Evolutionary conservation across 768 basidiomycete species (phyloP).

Genomic region (Lentinula raphanica): DNA sequence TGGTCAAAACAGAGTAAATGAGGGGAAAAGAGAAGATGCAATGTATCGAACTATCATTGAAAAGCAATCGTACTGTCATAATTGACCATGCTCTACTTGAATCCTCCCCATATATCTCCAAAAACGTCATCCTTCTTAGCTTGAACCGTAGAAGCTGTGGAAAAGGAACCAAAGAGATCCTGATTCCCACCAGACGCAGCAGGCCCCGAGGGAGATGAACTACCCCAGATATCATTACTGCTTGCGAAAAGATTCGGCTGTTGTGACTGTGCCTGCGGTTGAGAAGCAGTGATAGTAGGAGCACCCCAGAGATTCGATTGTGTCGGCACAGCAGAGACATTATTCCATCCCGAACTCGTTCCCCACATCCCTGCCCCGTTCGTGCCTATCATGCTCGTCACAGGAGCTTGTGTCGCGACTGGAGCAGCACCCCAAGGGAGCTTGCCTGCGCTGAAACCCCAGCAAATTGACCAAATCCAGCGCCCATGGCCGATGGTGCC

Average conservation of each 20-base stretch:
- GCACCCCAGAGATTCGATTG: constrained; percentile 38
- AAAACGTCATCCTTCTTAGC: constrained; percentile 74
- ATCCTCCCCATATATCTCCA: constrained; percentile 80
- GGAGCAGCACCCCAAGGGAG: constrained; percentile 26
- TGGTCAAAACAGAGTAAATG: constrained; percentile 8
- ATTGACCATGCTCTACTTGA: too few species aligned
- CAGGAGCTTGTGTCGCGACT: constrained; percentile 19
- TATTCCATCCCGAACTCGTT: constrained; percentile 57
- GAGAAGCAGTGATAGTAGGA: constrained; percentile 16
- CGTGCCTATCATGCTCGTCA: constrained; percentile 51
- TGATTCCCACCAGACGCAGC: constrained; percentile 20
- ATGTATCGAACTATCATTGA: too few species aligned
- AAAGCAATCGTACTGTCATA: too few species aligned
- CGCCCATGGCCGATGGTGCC: constrained; percentile 18
- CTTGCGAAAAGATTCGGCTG: constrained; percentile 34
- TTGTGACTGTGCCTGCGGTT: constrained; percentile 18
- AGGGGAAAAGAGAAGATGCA: background rate
- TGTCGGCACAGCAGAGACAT: constrained; percentile 22
- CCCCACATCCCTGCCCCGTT: constrained; percentile 62
- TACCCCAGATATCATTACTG: constrained; percentile 61
- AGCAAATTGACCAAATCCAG: constrained; percentile 33
- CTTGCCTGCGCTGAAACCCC: constrained; percentile 17
- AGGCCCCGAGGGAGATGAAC: constrained; percentile 16
- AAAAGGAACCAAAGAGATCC: constrained; percentile 31
- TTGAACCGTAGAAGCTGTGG: constrained; percentile 24